These are phyloP conservation scores for Teratosphaeria zuluensis DNA, from an alignment of 2,329 filamentous ascomycete species.

Conservation along the genomic window DNA sequence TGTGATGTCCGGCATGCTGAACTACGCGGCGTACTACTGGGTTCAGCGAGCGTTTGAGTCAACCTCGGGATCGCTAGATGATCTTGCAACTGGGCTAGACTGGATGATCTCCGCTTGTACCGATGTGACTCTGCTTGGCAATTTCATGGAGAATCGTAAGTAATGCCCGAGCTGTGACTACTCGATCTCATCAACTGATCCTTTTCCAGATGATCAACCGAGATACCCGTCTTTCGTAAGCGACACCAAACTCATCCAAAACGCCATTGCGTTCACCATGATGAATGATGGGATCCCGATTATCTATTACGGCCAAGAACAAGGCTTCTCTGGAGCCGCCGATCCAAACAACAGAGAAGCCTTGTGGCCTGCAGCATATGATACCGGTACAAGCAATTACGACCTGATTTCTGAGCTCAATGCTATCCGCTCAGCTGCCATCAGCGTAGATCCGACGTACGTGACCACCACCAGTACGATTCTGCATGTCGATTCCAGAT, in stretches of 20 bases:
- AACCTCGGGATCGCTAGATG: constrained; percentile 9
- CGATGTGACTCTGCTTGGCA: constrained; percentile 8
- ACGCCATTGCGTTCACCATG: constrained; percentile 9
- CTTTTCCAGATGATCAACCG: constrained; percentile 23
- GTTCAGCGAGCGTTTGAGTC: constrained; percentile 1
- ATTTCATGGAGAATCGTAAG: constrained; percentile 15
- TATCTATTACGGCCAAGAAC: constrained; percentile 2
- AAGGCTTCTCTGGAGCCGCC: constrained; percentile 7
- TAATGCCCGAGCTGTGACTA: neutral
- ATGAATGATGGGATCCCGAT: constrained; percentile 14
- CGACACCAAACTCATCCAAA: constrained; percentile 8
- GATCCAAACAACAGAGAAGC: constrained; percentile 7
- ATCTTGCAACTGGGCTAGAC: constrained; percentile 22
- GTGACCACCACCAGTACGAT: constrained; percentile 7
- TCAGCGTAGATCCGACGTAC: neutral
- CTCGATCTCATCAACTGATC: neutral
- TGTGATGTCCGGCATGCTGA: constrained; percentile 18
- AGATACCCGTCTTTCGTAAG: constrained; percentile 37
- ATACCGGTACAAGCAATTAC: neutral
- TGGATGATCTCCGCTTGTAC: neutral
- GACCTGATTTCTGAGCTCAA: neutral
- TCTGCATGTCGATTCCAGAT: constrained; percentile 31
- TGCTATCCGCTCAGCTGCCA: neutral
- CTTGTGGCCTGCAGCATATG: neutral
- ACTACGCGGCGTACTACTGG: constrained; percentile 9